Percentiles rank a stretch among this genome's conserved stretches.
Evolutionary conservation across 352 stramenopile genomes (phyloP).

Genomic region (Pythium volutum): DNA sequence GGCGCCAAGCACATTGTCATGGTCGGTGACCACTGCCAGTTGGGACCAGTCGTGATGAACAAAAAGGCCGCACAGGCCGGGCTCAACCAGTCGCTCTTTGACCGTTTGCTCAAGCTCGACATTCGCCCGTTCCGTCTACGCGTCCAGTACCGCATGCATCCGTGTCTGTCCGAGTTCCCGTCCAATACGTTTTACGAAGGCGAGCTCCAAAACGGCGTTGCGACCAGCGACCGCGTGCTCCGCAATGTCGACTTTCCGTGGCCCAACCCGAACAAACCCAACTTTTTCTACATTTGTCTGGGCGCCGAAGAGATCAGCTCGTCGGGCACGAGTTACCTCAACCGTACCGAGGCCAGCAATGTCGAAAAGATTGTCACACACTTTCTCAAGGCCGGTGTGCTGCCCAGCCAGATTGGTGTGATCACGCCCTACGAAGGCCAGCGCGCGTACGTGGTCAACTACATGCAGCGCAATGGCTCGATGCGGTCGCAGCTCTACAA

Average conservation of each 20-base stretch:
- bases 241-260: slow-evolving; percentile 94
- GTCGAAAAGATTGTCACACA: slow-evolving; percentile 98
- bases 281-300: slow-evolving; percentile 97
- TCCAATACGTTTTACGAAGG: slow-evolving; percentile 99
- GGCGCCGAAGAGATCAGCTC: slow-evolving; percentile 98
- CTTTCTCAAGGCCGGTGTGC: slow-evolving; percentile 93
- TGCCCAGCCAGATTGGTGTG: slow-evolving; percentile 92
- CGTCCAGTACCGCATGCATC: slow-evolving; percentile 99
- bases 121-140: slow-evolving; percentile 96
- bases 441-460: slow-evolving; percentile 97
- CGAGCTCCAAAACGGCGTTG: slow-evolving; percentile 98
- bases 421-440: slow-evolving; percentile 99
- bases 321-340: slow-evolving; percentile 98
- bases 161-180: slow-evolving; percentile 97
- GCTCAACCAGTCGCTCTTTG: slow-evolving; percentile 97
- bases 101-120: slow-evolving; percentile 95
- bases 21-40: slow-evolving; percentile 98
- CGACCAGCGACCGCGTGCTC: slow-evolving; percentile 90
- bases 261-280: slow-evolving; percentile 96
- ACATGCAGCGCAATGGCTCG: slow-evolving; percentile 95
- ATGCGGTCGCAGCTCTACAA: slow-evolving; percentile 95
- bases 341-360: slow-evolving; percentile 97
- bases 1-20: slow-evolving; percentile 99
- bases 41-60: slow-evolving; percentile 98
- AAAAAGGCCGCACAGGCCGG: slow-evolving; percentile 97